A percentile compares a stretch with the other conserved stretches of the same genome.
These are phyloP conservation scores for Adenanthera pavonina DNA, from an alignment of 306 rosid species.

Conservation along the genomic window DNA sequence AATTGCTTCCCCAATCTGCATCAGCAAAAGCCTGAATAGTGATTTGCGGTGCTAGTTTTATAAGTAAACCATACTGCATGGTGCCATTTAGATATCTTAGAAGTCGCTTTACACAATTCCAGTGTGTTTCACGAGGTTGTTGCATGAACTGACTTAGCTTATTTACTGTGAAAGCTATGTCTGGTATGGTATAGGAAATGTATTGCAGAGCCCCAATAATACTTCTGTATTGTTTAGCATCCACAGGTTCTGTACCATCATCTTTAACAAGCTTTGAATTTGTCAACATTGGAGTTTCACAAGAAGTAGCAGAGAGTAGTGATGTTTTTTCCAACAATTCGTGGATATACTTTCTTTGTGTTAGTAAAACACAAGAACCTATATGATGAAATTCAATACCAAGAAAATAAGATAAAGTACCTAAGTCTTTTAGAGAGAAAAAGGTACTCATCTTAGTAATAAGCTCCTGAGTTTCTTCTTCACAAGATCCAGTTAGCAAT, in stretches of 20 bases:
- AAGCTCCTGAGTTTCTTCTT: accelerated
- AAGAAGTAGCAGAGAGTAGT: neutral
- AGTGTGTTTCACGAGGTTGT: accelerated
- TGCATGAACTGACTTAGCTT: neutral
- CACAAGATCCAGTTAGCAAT: neutral
- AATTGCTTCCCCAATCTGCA: neutral
- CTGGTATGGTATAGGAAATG: neutral
- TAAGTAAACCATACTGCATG: neutral
- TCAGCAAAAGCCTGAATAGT: neutral
- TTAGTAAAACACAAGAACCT: accelerated
- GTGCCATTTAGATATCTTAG: neutral
- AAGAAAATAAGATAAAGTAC: neutral
- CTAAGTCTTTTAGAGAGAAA: neutral
- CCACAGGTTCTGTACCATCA: neutral
- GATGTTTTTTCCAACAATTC: neutral
- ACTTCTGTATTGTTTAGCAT: neutral
- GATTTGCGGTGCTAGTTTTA: neutral
- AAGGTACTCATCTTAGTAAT: neutral
- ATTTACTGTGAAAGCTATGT: neutral
- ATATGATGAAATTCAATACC: neutral
- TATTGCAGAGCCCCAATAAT: neutral
- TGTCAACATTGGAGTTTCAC: neutral
- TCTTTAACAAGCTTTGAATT: too few relatives aligned
- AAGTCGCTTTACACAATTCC: neutral
- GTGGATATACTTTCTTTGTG: neutral